Percentiles rank a stretch among this genome's conserved stretches.
Evolutionary conservation across 495 filamentous ascomycete species (phyloP).

Genomic region (Aspergillus homomorphus): DNA sequence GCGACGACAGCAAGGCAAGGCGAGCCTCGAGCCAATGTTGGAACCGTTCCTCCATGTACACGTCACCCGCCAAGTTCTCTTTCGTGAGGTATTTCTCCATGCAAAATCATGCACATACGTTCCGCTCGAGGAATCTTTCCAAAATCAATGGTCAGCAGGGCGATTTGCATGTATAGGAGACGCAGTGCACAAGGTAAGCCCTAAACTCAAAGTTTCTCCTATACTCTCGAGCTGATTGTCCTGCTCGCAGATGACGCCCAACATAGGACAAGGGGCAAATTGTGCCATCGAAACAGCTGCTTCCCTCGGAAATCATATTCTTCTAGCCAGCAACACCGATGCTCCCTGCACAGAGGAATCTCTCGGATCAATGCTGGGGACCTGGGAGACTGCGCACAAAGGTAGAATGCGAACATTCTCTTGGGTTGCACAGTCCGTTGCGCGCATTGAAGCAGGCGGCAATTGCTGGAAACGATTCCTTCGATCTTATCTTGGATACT

Average conservation of each 20-base stretch:
- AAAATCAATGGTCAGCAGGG: background rate
- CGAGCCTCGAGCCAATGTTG: background rate
- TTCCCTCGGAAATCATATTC: background rate
- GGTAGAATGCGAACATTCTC: background rate
- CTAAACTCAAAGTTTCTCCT: background rate
- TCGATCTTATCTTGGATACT: background rate
- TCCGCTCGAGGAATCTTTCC: constrained; percentile 1
- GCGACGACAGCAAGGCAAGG: background rate
- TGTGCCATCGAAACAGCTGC: background rate
- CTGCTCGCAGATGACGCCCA: background rate
- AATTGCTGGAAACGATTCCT: background rate
- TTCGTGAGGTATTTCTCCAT: background rate
- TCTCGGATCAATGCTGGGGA: background rate
- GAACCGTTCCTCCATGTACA: background rate
- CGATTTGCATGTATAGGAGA: constrained; percentile 2
- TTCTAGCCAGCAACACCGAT: background rate
- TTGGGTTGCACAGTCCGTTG: background rate
- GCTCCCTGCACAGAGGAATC: background rate
- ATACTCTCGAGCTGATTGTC: background rate
- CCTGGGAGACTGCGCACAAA: background rate
- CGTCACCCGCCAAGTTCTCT: background rate
- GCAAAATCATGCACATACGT: background rate
- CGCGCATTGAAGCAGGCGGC: background rate
- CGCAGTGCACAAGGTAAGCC: constrained; percentile 1
- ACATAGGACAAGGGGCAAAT: constrained; percentile 1